Evolutionary conservation across 106 monocot genomes (phyloP).

Genomic region (Allium sativum): DNA sequence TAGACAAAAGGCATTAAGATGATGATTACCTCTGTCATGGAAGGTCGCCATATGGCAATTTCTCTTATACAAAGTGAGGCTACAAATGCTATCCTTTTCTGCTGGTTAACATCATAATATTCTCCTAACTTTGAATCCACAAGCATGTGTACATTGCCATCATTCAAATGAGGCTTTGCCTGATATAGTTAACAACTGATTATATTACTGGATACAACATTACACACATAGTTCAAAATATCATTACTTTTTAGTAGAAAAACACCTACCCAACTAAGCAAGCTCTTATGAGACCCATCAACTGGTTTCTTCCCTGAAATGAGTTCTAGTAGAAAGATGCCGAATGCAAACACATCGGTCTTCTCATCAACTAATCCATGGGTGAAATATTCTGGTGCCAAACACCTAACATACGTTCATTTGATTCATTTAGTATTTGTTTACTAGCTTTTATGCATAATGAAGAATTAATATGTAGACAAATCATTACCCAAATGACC

Average conservation of each 20-base stretch:
- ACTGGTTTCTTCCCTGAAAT: slow-evolving; percentile 62
- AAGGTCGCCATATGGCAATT: slow-evolving; percentile 42
- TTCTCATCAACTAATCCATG: slow-evolving; percentile 68
- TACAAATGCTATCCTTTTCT: slow-evolving; percentile 45
- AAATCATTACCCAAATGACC: slow-evolving; percentile 43
- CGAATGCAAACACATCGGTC: slow-evolving; percentile 69
- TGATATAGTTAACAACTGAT: slow-evolving; percentile 3
- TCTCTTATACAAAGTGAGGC: slow-evolving; percentile 63
- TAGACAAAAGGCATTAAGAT: background rate
- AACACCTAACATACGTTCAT: slow-evolving; percentile 23
- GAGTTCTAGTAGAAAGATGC: slow-evolving; percentile 57
- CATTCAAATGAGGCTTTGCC: slow-evolving; percentile 50
- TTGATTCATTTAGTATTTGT: too few species aligned
- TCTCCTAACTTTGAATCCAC: slow-evolving; percentile 45
- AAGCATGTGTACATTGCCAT: slow-evolving; percentile 29
- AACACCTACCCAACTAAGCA: slow-evolving; percentile 41
- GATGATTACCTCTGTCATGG: slow-evolving; percentile 61
- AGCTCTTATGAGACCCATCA: slow-evolving; percentile 49
- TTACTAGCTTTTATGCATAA: too few species aligned
- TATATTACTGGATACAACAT: background rate
- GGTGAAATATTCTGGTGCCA: slow-evolving; percentile 70
- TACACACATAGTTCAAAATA: too few species aligned
- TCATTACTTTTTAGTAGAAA: too few species aligned
- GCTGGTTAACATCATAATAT: slow-evolving; percentile 41
- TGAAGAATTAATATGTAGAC: too few species aligned